Evolutionary conservation across 2,329 filamentous ascomycete genomes (phyloP).

Genomic region (Dactylellina cionopaga): DNA sequence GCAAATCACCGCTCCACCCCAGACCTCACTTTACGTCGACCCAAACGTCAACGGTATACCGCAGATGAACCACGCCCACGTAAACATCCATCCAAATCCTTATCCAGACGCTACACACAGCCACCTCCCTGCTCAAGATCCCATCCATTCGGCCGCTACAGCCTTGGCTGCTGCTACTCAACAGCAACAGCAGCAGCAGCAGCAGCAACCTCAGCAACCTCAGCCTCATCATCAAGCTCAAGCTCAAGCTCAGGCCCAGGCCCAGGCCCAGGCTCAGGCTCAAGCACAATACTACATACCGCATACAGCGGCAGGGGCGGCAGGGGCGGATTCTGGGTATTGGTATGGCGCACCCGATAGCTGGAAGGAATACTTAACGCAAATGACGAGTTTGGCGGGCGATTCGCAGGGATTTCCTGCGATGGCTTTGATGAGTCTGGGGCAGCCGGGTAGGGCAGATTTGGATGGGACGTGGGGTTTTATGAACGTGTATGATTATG

Average conservation of each 20-base stretch:
- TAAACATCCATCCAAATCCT: constrained; percentile 7
- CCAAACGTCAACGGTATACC: constrained; percentile 33
- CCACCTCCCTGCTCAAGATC: constrained; percentile 7
- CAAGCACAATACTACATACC: constrained; percentile 30
- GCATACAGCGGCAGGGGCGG: constrained; percentile 21
- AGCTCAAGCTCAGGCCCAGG: no score
- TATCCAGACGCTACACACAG: constrained; percentile 15
- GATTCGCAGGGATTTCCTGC: constrained; percentile 36
- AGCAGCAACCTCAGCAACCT: neutral
- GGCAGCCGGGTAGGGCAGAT: constrained; percentile 36
- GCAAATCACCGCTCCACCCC: neutral
- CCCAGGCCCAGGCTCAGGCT: neutral
- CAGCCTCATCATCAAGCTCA: neutral
- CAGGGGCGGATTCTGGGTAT: constrained; percentile 11
- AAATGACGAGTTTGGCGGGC: constrained; percentile 46
- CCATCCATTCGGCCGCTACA: constrained; percentile 34
- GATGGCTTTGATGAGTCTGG: constrained; percentile 49
- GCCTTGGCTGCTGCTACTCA: constrained; percentile 21
- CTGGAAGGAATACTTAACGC: constrained; percentile 49
- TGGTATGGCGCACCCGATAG: constrained; percentile 38
- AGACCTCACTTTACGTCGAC: constrained; percentile 23
- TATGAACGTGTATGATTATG: constrained; percentile 48
- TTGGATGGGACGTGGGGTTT: constrained; percentile 42
- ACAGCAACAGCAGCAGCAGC: constrained; percentile 17
- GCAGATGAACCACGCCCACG: constrained; percentile 31